These are phyloP conservation scores for Neurospora sp. DNA, from an alignment of 495 filamentous ascomycete genomes.

Conservation along the genomic window DNA sequence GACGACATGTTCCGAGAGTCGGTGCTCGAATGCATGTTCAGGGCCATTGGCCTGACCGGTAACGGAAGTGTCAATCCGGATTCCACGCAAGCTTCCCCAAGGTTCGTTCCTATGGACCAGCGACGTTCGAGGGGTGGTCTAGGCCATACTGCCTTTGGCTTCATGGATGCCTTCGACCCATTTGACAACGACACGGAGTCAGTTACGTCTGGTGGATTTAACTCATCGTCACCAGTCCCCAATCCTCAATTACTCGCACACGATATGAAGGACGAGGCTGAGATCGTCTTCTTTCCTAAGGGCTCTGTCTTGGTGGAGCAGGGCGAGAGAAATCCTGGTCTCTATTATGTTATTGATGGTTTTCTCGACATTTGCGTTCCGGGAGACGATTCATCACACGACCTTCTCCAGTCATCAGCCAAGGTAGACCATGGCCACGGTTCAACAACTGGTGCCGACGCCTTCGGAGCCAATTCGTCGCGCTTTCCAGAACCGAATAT, in stretches of 20 bases:
- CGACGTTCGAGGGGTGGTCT: slow-evolving; percentile 77
- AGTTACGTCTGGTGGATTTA: slow-evolving; percentile 47
- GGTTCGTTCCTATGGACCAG: slow-evolving; percentile 75
- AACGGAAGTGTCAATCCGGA: slow-evolving; percentile 53
- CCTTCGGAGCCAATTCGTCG: slow-evolving; percentile 16
- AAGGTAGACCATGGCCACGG: slow-evolving; percentile 1
- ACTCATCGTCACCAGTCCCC: slow-evolving; percentile 29
- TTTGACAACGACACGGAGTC: slow-evolving; percentile 83
- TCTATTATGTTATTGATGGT: slow-evolving; percentile 97
- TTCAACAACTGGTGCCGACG: slow-evolving; percentile 14
- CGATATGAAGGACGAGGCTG: slow-evolving; percentile 84
- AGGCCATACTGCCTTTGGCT: slow-evolving; percentile 77
- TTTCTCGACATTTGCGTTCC: slow-evolving; percentile 80
- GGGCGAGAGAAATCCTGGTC: slow-evolving; percentile 85
- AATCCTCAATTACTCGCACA: slow-evolving; percentile 45
- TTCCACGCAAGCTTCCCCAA: slow-evolving; percentile 76
- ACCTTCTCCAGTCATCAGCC: slow-evolving; percentile 25
- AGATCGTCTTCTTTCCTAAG: slow-evolving; percentile 95
- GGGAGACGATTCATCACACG: slow-evolving; percentile 22
- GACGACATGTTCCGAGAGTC: slow-evolving; percentile 81
- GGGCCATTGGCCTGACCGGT: slow-evolving; percentile 75
- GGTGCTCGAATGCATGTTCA: slow-evolving; percentile 91
- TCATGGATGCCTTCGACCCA: slow-evolving; percentile 82
- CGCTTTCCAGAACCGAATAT: slow-evolving; percentile 8
- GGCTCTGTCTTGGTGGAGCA: slow-evolving; percentile 95